Evolutionary conservation across 2,329 filamentous ascomycete genomes (phyloP).

Genomic region (Paracamarosporium sp.): DNA sequence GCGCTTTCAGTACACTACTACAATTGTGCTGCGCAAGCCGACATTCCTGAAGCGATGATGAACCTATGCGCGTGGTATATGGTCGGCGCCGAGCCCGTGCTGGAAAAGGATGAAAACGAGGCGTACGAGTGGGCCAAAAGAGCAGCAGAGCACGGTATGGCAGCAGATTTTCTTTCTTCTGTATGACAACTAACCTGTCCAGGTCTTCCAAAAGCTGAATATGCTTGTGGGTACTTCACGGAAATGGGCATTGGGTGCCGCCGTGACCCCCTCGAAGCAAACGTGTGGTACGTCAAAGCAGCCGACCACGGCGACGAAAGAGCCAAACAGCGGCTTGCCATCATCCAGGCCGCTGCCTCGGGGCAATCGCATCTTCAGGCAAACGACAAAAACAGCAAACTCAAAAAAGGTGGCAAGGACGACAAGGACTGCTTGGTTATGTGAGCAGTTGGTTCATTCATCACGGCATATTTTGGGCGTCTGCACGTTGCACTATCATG

Average conservation of each 20-base stretch:
- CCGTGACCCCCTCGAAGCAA: slow-evolving; percentile 92
- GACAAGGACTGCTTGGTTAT: slow-evolving; percentile 49
- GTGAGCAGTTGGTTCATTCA: slow-evolving; percentile 20
- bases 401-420: slow-evolving; percentile 46
- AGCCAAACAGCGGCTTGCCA: slow-evolving; percentile 83
- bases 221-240: slow-evolving; percentile 95
- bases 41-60: slow-evolving; percentile 93
- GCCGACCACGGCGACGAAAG: slow-evolving; percentile 91
- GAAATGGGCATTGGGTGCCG: slow-evolving; percentile 98
- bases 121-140: slow-evolving; percentile 95
- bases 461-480: background rate
- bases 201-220: slow-evolving; percentile 78
- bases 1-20: slow-evolving; percentile 97
- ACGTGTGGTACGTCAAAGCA: slow-evolving; percentile 97
- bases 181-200: slow-evolving; percentile 2
- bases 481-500: background rate
- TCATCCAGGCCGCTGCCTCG: slow-evolving; percentile 82
- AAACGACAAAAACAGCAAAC: slow-evolving; percentile 32
- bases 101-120: slow-evolving; percentile 95
- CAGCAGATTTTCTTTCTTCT: slow-evolving; percentile 33
- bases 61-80: slow-evolving; percentile 98
- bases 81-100: slow-evolving; percentile 87
- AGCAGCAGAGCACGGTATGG: slow-evolving; percentile 80
- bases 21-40: slow-evolving; percentile 85
- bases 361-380: slow-evolving; percentile 49